phyloP scores from a whole-genome alignment of 73 alveolate genomes.

The Effrenium voratum region DNA sequence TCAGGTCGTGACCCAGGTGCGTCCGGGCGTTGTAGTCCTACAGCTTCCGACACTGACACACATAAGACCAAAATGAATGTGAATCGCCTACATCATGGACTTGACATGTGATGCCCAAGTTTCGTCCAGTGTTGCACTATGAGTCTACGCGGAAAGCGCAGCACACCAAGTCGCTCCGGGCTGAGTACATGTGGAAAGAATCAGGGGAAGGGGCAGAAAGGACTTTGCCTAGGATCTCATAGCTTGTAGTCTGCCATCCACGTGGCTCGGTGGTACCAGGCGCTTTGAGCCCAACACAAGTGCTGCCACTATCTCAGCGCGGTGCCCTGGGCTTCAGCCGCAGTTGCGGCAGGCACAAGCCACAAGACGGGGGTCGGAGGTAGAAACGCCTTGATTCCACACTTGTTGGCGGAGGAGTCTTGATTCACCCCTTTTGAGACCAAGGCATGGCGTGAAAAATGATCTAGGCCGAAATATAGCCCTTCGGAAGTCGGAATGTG shows the following conservation, averaged over 20 bases:
- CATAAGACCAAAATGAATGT: neutral
- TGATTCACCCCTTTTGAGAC: neutral
- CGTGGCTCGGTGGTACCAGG: neutral
- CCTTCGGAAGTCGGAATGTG: neutral
- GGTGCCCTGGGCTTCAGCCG: neutral
- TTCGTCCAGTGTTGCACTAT: neutral
- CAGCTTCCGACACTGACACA: neutral
- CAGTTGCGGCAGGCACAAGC: neutral
- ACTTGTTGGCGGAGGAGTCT: neutral
- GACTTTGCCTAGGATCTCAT: neutral
- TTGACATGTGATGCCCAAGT: neutral
- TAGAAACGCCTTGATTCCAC: neutral
- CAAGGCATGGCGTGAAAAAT: too few species aligned
- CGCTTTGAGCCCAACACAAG: conserved; percentile 55
- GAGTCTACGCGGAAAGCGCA: neutral
- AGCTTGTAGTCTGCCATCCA: neutral
- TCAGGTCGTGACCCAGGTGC: neutral
- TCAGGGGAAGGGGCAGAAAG: too few species aligned
- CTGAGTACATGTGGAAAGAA: neutral
- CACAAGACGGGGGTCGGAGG: neutral
- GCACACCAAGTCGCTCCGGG: neutral
- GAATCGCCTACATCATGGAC: neutral
- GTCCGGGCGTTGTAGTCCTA: neutral
- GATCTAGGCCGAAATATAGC: neutral
- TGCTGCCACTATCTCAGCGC: conserved; percentile 48